phyloP scores from a whole-genome alignment of 805 yeast species.

The Candida adriatica region DNA sequence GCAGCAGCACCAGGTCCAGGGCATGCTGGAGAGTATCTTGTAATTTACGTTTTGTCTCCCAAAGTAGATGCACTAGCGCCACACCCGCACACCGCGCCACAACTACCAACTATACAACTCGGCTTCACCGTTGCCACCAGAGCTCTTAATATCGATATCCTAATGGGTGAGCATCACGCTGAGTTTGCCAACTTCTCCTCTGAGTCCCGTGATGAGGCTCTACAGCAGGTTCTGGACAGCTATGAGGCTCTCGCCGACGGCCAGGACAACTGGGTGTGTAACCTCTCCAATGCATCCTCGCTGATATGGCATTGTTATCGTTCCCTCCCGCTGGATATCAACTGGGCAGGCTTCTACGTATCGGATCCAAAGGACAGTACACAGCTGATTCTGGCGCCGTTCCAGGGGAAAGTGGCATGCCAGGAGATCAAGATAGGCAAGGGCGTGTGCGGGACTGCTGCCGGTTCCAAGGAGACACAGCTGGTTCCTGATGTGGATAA shows the following conservation, averaged over 20 bases:
- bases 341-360: conserved; percentile 94
- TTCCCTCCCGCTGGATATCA: conserved; percentile 49
- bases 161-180: conserved; percentile 55
- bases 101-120: too few species aligned
- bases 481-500: conserved; percentile 69
- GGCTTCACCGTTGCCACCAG: too few species aligned
- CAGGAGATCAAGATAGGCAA: conserved; percentile 69
- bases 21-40: conserved; percentile 3
- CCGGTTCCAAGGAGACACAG: conserved; percentile 50
- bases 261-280: conserved; percentile 81
- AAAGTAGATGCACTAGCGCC: too few species aligned
- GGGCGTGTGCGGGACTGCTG: conserved; percentile 94
- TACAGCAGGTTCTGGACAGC: conserved; percentile 51
- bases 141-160: too few species aligned
- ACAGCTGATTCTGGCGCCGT: conserved; percentile 78
- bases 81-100: too few species aligned
- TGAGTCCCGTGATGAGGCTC: conserved; percentile 41
- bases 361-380: conserved; percentile 24
- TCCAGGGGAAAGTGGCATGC: conserved; percentile 96
- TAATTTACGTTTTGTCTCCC: too few species aligned
- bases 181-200: conserved; percentile 53
- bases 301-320: conserved; percentile 84
- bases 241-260: conserved; percentile 58
- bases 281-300: conserved; percentile 80
- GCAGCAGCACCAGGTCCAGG: conserved; percentile 13